Evolutionary conservation across 139 green algal genomes (phyloP).

Genomic region (Micractinium sp.): DNA sequence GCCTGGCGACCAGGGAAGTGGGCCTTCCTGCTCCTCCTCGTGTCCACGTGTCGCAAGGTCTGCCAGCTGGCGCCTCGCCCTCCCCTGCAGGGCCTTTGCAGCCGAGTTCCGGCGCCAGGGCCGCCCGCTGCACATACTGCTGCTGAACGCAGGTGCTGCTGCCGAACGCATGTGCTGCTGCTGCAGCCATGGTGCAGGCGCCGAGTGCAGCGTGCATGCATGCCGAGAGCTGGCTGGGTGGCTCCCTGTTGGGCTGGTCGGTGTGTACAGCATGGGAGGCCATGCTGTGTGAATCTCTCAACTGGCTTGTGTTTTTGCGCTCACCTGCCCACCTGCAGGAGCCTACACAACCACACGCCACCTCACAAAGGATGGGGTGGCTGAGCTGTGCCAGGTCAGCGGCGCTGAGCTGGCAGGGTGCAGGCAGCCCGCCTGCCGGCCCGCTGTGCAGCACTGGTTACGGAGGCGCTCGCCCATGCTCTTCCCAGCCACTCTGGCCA

Average conservation of each 20-base stretch:
- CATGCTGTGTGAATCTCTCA: not conserved
- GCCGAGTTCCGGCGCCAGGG: not conserved
- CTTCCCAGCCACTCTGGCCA: no score
- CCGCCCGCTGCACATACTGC: not conserved
- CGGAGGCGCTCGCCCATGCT: no score
- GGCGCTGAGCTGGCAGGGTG: not conserved
- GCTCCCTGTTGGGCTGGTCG: no score
- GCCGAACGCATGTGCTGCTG: not conserved
- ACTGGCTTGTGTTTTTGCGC: no score
- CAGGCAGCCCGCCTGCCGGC: not conserved
- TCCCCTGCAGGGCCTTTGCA: not conserved
- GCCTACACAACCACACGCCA: not conserved
- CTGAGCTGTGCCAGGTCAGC: constrained; percentile 1
- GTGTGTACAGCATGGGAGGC: no score
- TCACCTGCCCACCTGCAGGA: not conserved
- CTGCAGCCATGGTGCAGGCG: no score
- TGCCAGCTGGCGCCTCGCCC: no score
- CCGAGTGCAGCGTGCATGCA: no score
- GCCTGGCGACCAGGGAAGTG: no score
- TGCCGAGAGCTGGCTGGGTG: no score
- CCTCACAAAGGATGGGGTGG: not conserved
- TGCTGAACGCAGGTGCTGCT: not conserved
- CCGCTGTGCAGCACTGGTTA: not conserved
- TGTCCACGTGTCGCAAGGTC: no score
- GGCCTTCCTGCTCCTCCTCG: no score